Evolutionary conservation across 139 green algal species (phyloP).

Genomic region (Chlamydomonas sp.): DNA sequence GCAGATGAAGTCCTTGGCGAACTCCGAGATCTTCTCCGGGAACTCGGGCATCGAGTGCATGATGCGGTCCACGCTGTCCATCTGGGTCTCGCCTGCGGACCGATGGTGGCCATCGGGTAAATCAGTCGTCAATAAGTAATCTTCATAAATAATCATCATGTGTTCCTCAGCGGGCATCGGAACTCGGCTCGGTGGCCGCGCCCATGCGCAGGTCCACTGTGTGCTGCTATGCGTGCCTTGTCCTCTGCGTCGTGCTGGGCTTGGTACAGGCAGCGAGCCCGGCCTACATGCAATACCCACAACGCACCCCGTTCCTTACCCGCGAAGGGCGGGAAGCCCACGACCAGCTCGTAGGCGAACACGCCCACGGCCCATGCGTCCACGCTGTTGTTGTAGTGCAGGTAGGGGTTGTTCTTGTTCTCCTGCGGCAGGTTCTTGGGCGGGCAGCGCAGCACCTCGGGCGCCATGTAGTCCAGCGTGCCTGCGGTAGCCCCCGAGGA

Average conservation of each 20-base stretch:
- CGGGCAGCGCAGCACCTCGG: no score
- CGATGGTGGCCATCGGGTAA: no score
- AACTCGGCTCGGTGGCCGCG: no score
- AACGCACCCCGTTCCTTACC: slow-evolving; percentile 13
- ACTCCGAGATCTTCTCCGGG: slow-evolving; percentile 53
- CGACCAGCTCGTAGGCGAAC: slow-evolving; percentile 88
- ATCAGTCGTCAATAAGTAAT: no score
- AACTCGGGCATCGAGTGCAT: slow-evolving; percentile 57
- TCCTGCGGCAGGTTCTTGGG: slow-evolving; percentile 30
- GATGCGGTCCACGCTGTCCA: slow-evolving; percentile 60
- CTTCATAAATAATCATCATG: no score
- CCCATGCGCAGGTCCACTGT: no score
- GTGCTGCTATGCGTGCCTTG: no score
- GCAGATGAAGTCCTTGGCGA: slow-evolving; percentile 59
- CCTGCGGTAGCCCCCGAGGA: neutral
- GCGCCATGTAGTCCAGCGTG: neutral
- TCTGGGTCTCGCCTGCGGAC: slow-evolving; percentile 49
- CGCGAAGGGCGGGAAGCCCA: slow-evolving; percentile 81
- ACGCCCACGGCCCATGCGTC: slow-evolving; percentile 87
- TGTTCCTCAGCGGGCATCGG: no score
- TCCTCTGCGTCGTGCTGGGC: no score
- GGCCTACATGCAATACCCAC: no score
- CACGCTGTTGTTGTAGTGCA: slow-evolving; percentile 65
- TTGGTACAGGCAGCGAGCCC: no score
- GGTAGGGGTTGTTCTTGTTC: slow-evolving; percentile 64